These are phyloP conservation scores for Didymella lethalis DNA, from an alignment of 2,329 filamentous ascomycete species.

Conservation along the genomic window DNA sequence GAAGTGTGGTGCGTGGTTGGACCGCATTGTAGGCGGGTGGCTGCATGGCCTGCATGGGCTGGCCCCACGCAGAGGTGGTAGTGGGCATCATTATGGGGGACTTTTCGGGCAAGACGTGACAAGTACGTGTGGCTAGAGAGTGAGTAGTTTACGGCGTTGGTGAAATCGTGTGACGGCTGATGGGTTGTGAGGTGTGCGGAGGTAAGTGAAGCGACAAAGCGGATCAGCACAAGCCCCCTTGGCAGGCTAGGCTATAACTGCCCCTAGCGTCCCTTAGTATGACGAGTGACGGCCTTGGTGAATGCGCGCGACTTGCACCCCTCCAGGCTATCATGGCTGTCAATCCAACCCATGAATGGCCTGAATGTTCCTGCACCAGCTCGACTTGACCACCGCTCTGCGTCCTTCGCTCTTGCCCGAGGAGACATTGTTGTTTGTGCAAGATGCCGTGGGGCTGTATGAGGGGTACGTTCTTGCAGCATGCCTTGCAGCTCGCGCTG, in stretches of 20 bases:
- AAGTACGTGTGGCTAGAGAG: constrained; percentile 19
- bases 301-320: constrained; percentile 13
- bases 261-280: constrained; percentile 24
- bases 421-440: constrained; percentile 94
- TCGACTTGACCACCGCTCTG: constrained; percentile 95
- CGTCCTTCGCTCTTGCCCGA: constrained; percentile 91
- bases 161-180: constrained; percentile 9
- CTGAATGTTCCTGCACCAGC: constrained; percentile 96
- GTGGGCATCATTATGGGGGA: constrained; percentile 38
- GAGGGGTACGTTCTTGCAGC: constrained; percentile 76
- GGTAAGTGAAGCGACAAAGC: constrained; percentile 33
- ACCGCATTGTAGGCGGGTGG: constrained; percentile 57
- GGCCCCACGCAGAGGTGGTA: constrained; percentile 38
- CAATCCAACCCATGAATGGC: constrained; percentile 31
- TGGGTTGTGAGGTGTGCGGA: constrained; percentile 24
- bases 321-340: constrained; percentile 26
- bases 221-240: constrained; percentile 22
- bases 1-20: constrained; percentile 53
- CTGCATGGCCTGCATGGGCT: constrained; percentile 37
- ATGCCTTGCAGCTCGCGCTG: constrained; percentile 13
- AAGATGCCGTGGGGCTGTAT: constrained; percentile 96
- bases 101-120: constrained; percentile 13
- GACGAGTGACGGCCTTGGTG: constrained; percentile 32
- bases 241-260: constrained; percentile 20
- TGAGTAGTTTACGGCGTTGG: constrained; percentile 27